Evolutionary conservation across 2,329 filamentous ascomycete genomes (phyloP).

Genomic region (Phialocephala sp.): DNA sequence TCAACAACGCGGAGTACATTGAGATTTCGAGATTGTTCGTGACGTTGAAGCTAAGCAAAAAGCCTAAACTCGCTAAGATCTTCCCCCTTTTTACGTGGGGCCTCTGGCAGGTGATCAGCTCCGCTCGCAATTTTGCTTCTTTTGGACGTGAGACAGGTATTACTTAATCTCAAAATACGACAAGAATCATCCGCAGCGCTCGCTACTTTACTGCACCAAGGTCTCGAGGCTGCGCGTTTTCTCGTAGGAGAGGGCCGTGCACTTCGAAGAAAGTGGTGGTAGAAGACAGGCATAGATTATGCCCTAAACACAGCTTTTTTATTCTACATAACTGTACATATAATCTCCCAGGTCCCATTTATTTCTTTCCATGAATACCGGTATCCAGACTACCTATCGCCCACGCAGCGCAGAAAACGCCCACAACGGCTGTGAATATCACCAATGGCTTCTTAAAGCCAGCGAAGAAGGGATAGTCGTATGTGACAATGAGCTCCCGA

Average conservation of each 20-base stretch:
- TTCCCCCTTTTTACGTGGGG: constrained; percentile 3
- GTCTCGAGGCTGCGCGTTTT: background rate
- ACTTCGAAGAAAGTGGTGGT: background rate
- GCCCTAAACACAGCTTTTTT: constrained; percentile 26
- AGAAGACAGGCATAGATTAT: background rate
- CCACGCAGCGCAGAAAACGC: constrained; percentile 78
- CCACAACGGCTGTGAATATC: constrained; percentile 74
- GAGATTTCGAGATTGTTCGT: background rate
- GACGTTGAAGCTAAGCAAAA: background rate
- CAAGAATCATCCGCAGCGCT: background rate
- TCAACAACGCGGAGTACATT: too few relatives aligned
- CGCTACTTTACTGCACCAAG: background rate
- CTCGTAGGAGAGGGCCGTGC: background rate
- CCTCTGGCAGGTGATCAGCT: background rate
- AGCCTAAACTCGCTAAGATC: background rate
- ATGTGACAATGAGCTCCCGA: constrained; percentile 82
- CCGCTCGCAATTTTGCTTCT: background rate
- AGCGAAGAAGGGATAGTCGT: constrained; percentile 79
- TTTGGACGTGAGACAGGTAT: background rate
- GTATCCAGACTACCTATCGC: constrained; percentile 60
- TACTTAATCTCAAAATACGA: background rate
- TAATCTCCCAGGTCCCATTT: background rate
- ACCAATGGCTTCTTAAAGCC: constrained; percentile 86
- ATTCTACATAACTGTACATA: constrained; percentile 33
- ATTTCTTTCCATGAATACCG: constrained; percentile 38